phyloP scores from a whole-genome alignment of 2,329 filamentous ascomycete genomes.

The Alternaria postmessia region DNA sequence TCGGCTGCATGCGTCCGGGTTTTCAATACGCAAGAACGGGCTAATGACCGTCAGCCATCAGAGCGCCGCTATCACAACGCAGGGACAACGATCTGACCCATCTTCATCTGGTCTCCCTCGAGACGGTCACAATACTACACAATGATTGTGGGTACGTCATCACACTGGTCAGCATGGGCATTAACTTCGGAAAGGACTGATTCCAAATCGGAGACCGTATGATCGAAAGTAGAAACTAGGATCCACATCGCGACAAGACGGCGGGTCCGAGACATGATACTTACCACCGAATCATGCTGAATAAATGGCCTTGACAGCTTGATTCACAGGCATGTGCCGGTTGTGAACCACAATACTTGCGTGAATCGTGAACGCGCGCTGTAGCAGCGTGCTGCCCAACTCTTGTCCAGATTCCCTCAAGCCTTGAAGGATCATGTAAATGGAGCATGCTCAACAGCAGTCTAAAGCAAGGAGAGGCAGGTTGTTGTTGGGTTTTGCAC shows the following conservation, averaged over 20 bases:
- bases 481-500: slow-evolving; percentile 13
- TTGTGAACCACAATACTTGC: slow-evolving; percentile 3
- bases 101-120: slow-evolving; percentile 25
- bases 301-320: slow-evolving; percentile 14
- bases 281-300: slow-evolving; percentile 31
- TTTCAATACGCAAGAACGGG: slow-evolving; percentile 30
- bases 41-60: slow-evolving; percentile 33
- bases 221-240: slow-evolving; percentile 26
- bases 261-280: slow-evolving; percentile 23
- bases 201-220: slow-evolving; percentile 22
- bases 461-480: slow-evolving; percentile 8
- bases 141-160: slow-evolving; percentile 23
- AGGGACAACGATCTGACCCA: slow-evolving; percentile 31
- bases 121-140: slow-evolving; percentile 12
- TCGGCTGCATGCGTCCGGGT: slow-evolving; percentile 32
- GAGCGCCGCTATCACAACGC: slow-evolving; percentile 29
- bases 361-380: background rate
- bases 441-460: background rate
- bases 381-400: slow-evolving; percentile 10
- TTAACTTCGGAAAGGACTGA: slow-evolving; percentile 18
- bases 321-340: slow-evolving; percentile 20
- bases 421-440: background rate
- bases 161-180: slow-evolving; percentile 24
- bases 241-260: slow-evolving; percentile 33
- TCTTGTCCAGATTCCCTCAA: background rate